Percentiles rank a stretch among this genome's conserved stretches.
phyloP scores from a whole-genome alignment of 768 basidiomycete species.

The Collybia sp. region DNA sequence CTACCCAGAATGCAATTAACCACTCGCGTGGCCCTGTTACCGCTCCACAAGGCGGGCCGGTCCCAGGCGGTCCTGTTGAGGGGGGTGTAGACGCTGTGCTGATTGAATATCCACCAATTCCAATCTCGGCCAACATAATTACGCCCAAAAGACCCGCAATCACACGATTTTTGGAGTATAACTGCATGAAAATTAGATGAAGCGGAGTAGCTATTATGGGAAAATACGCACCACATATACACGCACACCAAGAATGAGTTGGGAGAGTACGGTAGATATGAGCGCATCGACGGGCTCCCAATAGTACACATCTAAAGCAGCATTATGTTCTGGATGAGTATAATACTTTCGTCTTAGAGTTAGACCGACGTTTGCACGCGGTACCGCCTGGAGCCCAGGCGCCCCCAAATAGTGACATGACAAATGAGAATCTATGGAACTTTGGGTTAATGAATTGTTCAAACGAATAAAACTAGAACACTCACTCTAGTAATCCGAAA shows the following conservation, averaged over 20 bases:
- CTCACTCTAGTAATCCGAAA: too few relatives aligned
- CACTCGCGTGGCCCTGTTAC: slow-evolving; percentile 12
- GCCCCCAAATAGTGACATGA: slow-evolving; percentile 7
- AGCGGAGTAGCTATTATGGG: too few relatives aligned
- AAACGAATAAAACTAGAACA: too few relatives aligned
- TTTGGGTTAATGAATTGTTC: neutral
- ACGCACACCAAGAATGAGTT: slow-evolving; percentile 13
- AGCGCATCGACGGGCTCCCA: slow-evolving; percentile 13
- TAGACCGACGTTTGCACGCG: slow-evolving; percentile 4
- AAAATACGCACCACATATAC: slow-evolving; percentile 11
- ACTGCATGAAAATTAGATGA: too few relatives aligned
- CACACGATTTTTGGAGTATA: slow-evolving; percentile 6
- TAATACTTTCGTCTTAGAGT: neutral
- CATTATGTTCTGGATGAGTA: too few relatives aligned
- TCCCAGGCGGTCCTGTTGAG: slow-evolving; percentile 2
- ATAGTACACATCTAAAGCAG: slow-evolving; percentile 1
- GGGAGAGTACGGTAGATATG: slow-evolving; percentile 14
- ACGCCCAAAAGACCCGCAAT: slow-evolving; percentile 5
- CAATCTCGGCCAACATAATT: slow-evolving; percentile 4
- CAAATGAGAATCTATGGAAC: neutral
- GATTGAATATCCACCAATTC: slow-evolving; percentile 7
- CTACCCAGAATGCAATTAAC: slow-evolving; percentile 15
- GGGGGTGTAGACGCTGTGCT: neutral
- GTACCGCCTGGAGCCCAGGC: slow-evolving; percentile 7
- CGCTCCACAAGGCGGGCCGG: slow-evolving; percentile 8